Conservation (phyloP, 148 eudicot genomes). For the Cornus florida region DNA sequence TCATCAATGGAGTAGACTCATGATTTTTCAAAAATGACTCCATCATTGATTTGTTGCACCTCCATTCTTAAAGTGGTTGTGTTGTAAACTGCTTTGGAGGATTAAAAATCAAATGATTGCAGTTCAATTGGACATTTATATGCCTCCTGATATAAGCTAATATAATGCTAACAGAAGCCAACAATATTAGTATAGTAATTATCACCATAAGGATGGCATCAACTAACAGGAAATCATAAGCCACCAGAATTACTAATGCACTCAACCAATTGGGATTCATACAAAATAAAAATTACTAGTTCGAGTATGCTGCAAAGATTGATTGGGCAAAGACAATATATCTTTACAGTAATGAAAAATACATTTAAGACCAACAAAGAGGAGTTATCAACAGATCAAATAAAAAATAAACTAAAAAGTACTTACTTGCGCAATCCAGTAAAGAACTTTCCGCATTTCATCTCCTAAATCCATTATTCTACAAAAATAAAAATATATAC, state of each 20-base stretch:
- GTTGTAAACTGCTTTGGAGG: no score
- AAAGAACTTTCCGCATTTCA: constrained; percentile 21
- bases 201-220: no score
- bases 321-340: neutral
- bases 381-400: neutral
- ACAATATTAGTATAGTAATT: no score
- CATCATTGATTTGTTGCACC: no score
- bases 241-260: neutral
- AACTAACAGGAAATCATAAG: no score
- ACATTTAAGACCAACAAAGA: neutral
- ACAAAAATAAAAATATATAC: neutral
- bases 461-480: constrained; percentile 47
- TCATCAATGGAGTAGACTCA: no score
- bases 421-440: constrained; percentile 34
- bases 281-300: neutral
- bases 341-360: neutral
- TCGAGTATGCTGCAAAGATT: neutral
- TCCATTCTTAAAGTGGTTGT: no score
- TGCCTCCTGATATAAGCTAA: no score
- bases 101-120: no score
- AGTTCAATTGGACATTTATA: no score
- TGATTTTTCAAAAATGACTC: no score
- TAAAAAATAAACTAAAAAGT: neutral
- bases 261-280: neutral
- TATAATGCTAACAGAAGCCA: no score